These are phyloP conservation scores for Puccinellia tenuiflora DNA, from an alignment of 176 grass and related monocot species.

Conservation along the genomic window DNA sequence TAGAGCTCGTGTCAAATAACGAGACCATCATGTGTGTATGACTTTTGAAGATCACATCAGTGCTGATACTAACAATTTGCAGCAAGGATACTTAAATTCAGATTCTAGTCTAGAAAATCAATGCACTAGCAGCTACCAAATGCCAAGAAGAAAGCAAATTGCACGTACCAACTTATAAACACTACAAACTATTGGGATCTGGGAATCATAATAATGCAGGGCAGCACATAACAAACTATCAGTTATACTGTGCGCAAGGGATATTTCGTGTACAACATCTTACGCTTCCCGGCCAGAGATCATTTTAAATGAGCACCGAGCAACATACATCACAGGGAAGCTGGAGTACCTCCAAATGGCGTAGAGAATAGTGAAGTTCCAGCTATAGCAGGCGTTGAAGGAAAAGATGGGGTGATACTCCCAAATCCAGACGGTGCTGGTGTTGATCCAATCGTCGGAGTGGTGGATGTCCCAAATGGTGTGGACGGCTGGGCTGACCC, in stretches of 20 bases:
- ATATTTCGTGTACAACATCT: neutral
- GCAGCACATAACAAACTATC: neutral
- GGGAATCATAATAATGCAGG: neutral
- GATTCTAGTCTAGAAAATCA: neutral
- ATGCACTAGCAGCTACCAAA: neutral
- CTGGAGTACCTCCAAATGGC: conserved; percentile 57
- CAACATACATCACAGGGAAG: neutral
- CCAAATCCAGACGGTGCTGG: conserved; percentile 69
- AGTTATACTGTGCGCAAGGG: neutral
- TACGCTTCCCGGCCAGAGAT: neutral
- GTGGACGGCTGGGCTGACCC: conserved; percentile 53
- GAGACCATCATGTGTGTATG: neutral
- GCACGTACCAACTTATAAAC: neutral
- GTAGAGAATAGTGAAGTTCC: conserved; percentile 68
- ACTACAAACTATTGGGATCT: neutral
- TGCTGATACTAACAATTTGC: neutral
- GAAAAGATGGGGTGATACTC: conserved; percentile 39
- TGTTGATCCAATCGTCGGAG: conserved; percentile 51
- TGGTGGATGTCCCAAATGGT: conserved; percentile 74
- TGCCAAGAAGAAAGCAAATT: neutral
- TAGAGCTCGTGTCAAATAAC: neutral
- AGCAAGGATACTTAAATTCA: neutral
- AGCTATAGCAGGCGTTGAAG: conserved; percentile 44
- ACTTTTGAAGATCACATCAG: neutral
- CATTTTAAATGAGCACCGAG: neutral